These are phyloP conservation scores for Ascochyta viciae-villosae DNA, from an alignment of 2,329 filamentous ascomycete species.

Conservation along the genomic window DNA sequence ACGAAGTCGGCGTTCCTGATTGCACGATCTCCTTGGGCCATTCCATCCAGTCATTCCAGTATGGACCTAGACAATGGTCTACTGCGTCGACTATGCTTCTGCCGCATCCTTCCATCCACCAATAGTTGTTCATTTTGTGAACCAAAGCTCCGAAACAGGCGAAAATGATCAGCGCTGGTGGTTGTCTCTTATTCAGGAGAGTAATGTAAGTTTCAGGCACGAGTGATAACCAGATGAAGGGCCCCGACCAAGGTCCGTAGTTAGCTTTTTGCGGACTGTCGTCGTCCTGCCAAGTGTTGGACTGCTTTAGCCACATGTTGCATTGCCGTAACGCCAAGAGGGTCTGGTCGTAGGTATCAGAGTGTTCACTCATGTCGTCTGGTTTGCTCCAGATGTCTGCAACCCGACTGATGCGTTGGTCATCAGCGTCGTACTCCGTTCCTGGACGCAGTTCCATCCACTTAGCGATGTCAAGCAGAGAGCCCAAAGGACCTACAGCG, in stretches of 20 bases:
- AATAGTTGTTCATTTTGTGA: slow-evolving; percentile 18
- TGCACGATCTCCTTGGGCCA: slow-evolving; percentile 19
- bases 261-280: slow-evolving; percentile 14
- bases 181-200: slow-evolving; percentile 27
- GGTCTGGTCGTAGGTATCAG: slow-evolving; percentile 17
- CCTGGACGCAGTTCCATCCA: slow-evolving; percentile 22
- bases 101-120: slow-evolving; percentile 34
- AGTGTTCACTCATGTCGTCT: slow-evolving; percentile 4
- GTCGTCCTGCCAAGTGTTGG: slow-evolving; percentile 2
- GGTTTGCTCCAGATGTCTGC: slow-evolving; percentile 19
- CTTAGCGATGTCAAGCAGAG: slow-evolving; percentile 19
- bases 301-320: slow-evolving; percentile 22
- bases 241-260: slow-evolving; percentile 21
- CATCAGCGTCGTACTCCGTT: slow-evolving; percentile 3
- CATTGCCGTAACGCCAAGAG: slow-evolving; percentile 17
- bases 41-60: slow-evolving; percentile 22
- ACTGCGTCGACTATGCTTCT: slow-evolving; percentile 25
- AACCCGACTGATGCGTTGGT: slow-evolving; percentile 15
- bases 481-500: slow-evolving; percentile 19
- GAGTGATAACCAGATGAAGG: slow-evolving; percentile 29
- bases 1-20: neutral
- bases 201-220: slow-evolving; percentile 20
- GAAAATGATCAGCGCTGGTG: slow-evolving; percentile 27
- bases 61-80: slow-evolving; percentile 23
- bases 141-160: slow-evolving; percentile 26